phyloP scores from a whole-genome alignment of 495 filamentous ascomycete species.

The Talaromyces trachyspermus region DNA sequence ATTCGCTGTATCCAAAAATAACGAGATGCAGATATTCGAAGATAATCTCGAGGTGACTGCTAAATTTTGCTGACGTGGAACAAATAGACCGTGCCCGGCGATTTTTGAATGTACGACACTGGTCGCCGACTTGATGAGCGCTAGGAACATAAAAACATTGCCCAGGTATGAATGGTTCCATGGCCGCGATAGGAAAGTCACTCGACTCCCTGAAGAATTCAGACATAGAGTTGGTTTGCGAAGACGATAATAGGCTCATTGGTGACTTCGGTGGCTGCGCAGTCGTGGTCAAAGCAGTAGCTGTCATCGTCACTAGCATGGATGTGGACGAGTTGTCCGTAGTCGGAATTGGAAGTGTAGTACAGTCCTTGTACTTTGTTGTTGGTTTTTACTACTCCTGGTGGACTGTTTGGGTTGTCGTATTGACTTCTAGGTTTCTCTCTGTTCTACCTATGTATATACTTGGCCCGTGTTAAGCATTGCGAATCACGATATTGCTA shows the following conservation, averaged over 20 bases:
- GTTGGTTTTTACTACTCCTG: too few relatives aligned
- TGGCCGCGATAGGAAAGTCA: neutral
- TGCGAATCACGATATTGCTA: too few relatives aligned
- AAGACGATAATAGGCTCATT: constrained; percentile 1
- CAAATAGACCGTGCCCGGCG: constrained; percentile 27
- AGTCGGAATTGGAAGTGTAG: neutral
- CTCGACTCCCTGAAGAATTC: neutral
- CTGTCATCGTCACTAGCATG: constrained; percentile 1
- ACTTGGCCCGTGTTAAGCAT: too few relatives aligned
- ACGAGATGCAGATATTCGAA: constrained; percentile 28
- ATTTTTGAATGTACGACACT: constrained; percentile 25
- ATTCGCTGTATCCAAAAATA: constrained; percentile 29
- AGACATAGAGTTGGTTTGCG: neutral
- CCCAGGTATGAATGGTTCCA: constrained; percentile 1
- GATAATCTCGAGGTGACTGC: constrained; percentile 23
- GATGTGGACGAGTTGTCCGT: neutral
- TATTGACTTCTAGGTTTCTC: too few relatives aligned
- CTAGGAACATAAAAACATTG: constrained; percentile 2
- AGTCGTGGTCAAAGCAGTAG: neutral
- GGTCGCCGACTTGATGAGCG: constrained; percentile 9
- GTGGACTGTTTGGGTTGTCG: too few relatives aligned
- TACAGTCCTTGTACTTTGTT: neutral
- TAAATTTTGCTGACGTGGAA: constrained; percentile 17
- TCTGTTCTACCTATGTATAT: too few relatives aligned
- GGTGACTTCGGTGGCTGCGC: neutral